Conservation (phyloP, 768 basidiomycete species). For the Boletus tylopilopsis region DNA sequence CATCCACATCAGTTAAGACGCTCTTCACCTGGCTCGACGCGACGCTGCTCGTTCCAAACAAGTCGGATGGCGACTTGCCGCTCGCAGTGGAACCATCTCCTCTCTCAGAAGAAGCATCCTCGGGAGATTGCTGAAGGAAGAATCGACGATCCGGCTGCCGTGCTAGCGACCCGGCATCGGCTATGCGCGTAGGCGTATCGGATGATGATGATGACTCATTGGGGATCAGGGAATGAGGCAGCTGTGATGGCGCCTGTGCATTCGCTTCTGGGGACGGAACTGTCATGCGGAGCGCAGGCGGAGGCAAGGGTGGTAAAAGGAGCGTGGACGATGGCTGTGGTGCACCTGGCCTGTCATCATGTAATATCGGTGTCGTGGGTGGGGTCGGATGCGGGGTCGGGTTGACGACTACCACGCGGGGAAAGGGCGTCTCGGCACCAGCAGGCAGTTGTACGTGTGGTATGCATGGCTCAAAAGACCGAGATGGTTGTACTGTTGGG, state of each 20-base stretch:
- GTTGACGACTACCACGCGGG: slow-evolving; percentile 64
- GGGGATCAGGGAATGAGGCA: slow-evolving; percentile 9
- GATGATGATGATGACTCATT: slow-evolving; percentile 3
- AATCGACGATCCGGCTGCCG: slow-evolving; percentile 40
- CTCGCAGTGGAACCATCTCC: slow-evolving; percentile 29
- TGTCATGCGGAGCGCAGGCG: slow-evolving; percentile 16
- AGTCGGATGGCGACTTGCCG: slow-evolving; percentile 32
- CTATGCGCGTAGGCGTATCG: slow-evolving; percentile 5
- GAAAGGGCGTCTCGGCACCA: slow-evolving; percentile 33
- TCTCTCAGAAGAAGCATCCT: slow-evolving; percentile 35
- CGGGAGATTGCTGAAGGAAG: slow-evolving; percentile 45
- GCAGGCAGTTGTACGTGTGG: slow-evolving; percentile 30
- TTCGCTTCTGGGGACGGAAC: neutral
- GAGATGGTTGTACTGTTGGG: slow-evolving; percentile 3
- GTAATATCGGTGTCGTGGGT: slow-evolving; percentile 58
- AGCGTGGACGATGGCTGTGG: slow-evolving; percentile 26
- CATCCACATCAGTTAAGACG: slow-evolving; percentile 19
- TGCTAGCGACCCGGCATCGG: slow-evolving; percentile 27
- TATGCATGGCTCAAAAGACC: slow-evolving; percentile 14
- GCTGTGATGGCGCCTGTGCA: slow-evolving; percentile 17
- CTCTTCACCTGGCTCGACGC: slow-evolving; percentile 31
- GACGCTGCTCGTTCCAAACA: slow-evolving; percentile 33
- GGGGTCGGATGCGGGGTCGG: slow-evolving; percentile 80
- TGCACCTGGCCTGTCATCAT: slow-evolving; percentile 17
- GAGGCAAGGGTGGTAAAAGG: slow-evolving; percentile 30